Evolutionary conservation across 2,329 filamentous ascomycete species (phyloP).

Genomic region (Pseudogymnoascus sp.): DNA sequence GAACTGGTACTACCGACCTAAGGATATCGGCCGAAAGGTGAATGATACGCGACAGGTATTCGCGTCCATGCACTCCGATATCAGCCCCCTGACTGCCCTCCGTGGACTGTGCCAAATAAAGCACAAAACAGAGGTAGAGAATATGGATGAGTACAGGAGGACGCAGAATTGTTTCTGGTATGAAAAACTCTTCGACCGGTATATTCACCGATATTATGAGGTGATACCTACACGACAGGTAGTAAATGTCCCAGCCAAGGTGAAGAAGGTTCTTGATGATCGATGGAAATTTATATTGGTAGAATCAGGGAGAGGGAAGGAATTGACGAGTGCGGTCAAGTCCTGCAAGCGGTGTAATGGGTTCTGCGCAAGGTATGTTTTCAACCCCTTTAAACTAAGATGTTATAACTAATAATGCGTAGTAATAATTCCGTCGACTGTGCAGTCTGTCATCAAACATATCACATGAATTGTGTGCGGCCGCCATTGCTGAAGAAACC

Average conservation of each 20-base stretch:
- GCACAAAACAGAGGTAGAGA: conserved; percentile 77
- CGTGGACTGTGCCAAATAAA: conserved; percentile 88
- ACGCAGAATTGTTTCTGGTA: conserved; percentile 88
- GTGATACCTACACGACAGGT: conserved; percentile 86
- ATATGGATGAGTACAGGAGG: conserved; percentile 77
- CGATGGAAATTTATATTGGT: conserved; percentile 95
- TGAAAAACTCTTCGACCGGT: conserved; percentile 94
- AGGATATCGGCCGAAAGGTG: conserved; percentile 87
- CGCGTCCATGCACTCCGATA: conserved; percentile 97
- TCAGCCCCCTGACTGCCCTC: conserved; percentile 82
- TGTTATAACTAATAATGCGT: conserved; percentile 9
- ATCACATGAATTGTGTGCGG: conserved; percentile 96
- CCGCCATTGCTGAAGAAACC: conserved; percentile 92
- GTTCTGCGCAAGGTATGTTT: conserved; percentile 80
- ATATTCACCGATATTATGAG: conserved; percentile 97
- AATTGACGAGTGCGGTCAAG: conserved; percentile 92
- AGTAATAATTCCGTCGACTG: conserved; percentile 95
- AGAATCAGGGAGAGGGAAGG: conserved; percentile 87
- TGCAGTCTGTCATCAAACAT: conserved; percentile 87
- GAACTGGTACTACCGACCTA: conserved; percentile 97
- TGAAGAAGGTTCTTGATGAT: conserved; percentile 93
- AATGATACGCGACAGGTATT: conserved; percentile 87
- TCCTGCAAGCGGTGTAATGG: conserved; percentile 84
- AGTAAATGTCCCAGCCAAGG: conserved; percentile 89
- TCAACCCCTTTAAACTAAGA: background rate